Conservation (phyloP, 768 basidiomycete genomes). For the Butyriboletus loyo region DNA sequence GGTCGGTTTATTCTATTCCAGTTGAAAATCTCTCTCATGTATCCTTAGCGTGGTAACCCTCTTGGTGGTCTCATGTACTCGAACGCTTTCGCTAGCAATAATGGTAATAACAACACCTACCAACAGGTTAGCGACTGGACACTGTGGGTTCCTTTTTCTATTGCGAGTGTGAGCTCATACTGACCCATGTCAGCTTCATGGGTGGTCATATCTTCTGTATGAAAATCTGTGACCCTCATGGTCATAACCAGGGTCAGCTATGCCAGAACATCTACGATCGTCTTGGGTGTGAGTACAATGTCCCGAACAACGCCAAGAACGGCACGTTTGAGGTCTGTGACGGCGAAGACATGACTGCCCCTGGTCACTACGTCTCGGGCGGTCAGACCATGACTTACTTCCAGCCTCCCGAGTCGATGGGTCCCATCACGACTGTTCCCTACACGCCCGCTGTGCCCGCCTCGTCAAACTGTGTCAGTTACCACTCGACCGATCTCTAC, state of each 20-base stretch:
- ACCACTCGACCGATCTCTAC: slow-evolving; percentile 36
- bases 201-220: slow-evolving; percentile 64
- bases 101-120: slow-evolving; percentile 39
- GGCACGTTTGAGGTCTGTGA: slow-evolving; percentile 63
- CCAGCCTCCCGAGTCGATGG: slow-evolving; percentile 48
- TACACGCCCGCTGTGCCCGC: slow-evolving; percentile 40
- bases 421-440: slow-evolving; percentile 42
- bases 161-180: not conserved
- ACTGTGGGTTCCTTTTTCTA: slow-evolving; percentile 42
- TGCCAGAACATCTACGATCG: slow-evolving; percentile 77
- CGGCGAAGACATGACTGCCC: slow-evolving; percentile 60
- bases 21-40: slow-evolving; percentile 15
- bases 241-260: slow-evolving; percentile 45
- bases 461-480: slow-evolving; percentile 44
- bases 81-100: slow-evolving; percentile 49
- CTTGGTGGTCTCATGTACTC: slow-evolving; percentile 71
- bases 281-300: slow-evolving; percentile 73
- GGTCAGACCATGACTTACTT: slow-evolving; percentile 44
- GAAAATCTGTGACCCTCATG: slow-evolving; percentile 65
- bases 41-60: slow-evolving; percentile 69
- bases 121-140: slow-evolving; percentile 67
- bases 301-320: slow-evolving; percentile 57
- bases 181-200: slow-evolving; percentile 52
- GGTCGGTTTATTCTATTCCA: slow-evolving; percentile 29
- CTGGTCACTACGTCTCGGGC: slow-evolving; percentile 46